phyloP scores from a whole-genome alignment of 2,329 filamentous ascomycete species.

The Beauveria brongniartii region DNA sequence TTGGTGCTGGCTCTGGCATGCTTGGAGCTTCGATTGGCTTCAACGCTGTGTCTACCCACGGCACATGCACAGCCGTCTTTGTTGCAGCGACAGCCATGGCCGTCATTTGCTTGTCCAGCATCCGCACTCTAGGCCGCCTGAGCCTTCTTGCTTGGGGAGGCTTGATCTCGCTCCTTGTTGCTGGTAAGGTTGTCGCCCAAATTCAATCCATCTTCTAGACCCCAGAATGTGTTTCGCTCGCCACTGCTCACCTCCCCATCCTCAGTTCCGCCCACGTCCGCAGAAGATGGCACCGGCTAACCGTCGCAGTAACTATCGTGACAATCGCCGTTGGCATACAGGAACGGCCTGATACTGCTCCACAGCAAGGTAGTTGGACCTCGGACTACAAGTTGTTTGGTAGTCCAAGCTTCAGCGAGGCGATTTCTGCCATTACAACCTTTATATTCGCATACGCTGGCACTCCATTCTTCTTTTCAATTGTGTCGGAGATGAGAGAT shows the following conservation, averaged over 20 bases:
- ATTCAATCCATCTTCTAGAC: not conserved
- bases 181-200: not conserved
- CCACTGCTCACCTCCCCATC: too few relatives aligned
- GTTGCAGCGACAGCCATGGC: not conserved
- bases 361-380: slow-evolving; percentile 15
- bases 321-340: not conserved
- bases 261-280: too few relatives aligned
- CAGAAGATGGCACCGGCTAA: too few relatives aligned
- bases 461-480: not conserved
- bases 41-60: not conserved
- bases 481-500: not conserved
- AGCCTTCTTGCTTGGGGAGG: too few relatives aligned
- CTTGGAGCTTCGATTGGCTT: not conserved
- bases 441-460: slow-evolving; percentile 19
- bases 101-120: not conserved
- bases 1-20: not conserved
- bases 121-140: not conserved
- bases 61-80: not conserved
- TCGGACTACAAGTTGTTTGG: slow-evolving; percentile 23
- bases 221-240: too few relatives aligned
- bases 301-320: not conserved
- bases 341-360: not conserved
- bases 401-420: slow-evolving; percentile 23
- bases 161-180: too few relatives aligned
- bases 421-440: slow-evolving; percentile 22